Evolutionary conservation across 2,329 filamentous ascomycete species (phyloP), one percentile per base, ranked within the genome.

Genomic region (Ophiostoma quercus): DNA sequence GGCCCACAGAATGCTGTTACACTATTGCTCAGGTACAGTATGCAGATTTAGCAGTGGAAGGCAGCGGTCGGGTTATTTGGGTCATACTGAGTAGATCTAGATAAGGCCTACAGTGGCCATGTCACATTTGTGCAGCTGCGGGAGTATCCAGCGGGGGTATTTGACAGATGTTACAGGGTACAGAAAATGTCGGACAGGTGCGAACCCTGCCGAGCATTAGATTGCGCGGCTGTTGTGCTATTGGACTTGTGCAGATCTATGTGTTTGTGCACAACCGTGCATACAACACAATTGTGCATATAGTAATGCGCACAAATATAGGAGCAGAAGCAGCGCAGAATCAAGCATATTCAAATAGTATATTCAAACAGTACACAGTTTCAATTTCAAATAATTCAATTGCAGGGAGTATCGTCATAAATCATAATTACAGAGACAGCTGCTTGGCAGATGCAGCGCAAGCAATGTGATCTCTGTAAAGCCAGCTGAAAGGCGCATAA

Each of bases 351-450:
- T n/a, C 43, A 47, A n/a, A 19, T 7, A 2, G 43, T 16, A 57
- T 7, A 9, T 34, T 34, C 32, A 34, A 3, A 34, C 3, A 34
- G 32, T 6, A 34, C 6, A n/a, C 5, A 51, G 3, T 7, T n/a
- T 12, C 1, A n/a, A 6, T 51, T 12, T 57, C 22, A 22, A 25
- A 12, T 2, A 29, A 8, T 3, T 57, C 11, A 25, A 57, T 57
- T 57, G 51, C 22, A 57, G 51, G 51, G 9, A 57, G 51, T 57
- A 57, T 57, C 8, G 51, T 57, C 51, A 16, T 57, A 57, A 57
- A 57, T 57, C 51, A 57, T 57, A 57, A 25, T 3, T 14, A 25
- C 51, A 57, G 43, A n/a, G 7, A 47, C 16, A n/a, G 16, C 4
- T n/a, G 43, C 43, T 47, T n/a, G 43, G 43, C 43, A 25, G 11